Base-by-base conservation (phyloP, 305 asterid species). In the Fraxinus sp. region DNA sequence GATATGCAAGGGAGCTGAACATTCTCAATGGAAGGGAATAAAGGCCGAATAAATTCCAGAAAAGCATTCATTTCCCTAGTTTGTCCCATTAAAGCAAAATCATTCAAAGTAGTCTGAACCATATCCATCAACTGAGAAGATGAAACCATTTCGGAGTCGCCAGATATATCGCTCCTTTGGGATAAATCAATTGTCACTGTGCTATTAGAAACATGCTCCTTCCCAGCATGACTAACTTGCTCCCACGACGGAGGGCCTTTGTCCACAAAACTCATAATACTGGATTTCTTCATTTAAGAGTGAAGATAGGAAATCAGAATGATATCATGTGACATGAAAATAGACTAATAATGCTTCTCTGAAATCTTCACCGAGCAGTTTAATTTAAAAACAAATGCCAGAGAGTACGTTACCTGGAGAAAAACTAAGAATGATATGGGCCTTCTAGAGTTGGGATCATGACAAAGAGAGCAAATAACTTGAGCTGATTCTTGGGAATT, bases 391-490 rank as follows among this genome's bases (percentile, higher is more conserved):
- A 71, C 13, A 39, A 36, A 82, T 66, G 79, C 62, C 62, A 75
- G 82, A 75, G 73, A 7, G 79, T 77, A 75, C 83, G 86, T 84
- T 85, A 94, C 99, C 98, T 97, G 98, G 75, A 95, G 98, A 86
- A 92, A 94, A 88, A 93, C 91, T 86, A 97, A 88, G 88, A 89
- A 97, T 30, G 97, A 95, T 82, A 97, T 88, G n/a, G 98, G 94
- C 85, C 85, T 88, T 84, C 77, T 90, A 71, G 98, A 92, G 80
- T 86, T 90, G 24, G 90, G 90, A 82, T 93, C 96, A 88, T 89
- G 98, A 89, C 99, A 97, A 73, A 95, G 96, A 84, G 98, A 97
- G 88, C 99, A 97, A 81, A 88, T 72, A 81, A 91, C 96, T 89
- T 88, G 92, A 82, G 89, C 86, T n/a, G 93, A 86, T 81, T 90